These are phyloP conservation scores for Emmonsiellopsis sp. DNA, from an alignment of 2,329 filamentous ascomycete species.

Conservation along the genomic window DNA sequence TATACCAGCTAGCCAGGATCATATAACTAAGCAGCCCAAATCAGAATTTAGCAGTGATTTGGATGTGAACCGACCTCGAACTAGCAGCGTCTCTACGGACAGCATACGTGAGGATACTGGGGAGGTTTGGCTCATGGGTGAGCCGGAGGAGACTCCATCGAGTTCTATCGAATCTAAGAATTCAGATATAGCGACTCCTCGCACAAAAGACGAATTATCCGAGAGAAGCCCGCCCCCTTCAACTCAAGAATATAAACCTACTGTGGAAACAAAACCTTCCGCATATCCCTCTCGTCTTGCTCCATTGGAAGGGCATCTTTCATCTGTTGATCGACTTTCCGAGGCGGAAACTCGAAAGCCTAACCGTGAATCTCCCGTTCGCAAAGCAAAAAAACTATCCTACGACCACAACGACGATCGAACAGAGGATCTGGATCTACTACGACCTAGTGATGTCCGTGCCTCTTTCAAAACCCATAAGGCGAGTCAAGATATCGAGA, in stretches of 20 bases:
- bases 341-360: too few species aligned
- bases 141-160: background rate
- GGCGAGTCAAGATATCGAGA: conserved; percentile 13
- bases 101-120: background rate
- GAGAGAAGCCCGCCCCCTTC: too few species aligned
- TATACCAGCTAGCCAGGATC: too few species aligned
- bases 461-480: conserved; percentile 18
- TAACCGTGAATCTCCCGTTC: too few species aligned
- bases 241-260: too few species aligned
- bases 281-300: too few species aligned
- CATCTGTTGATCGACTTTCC: too few species aligned
- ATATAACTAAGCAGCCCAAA: too few species aligned
- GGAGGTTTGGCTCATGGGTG: conserved; percentile 3
- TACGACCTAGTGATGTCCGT: conserved; percentile 28
- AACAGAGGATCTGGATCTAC: conserved; percentile 22
- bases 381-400: background rate
- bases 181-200: background rate
- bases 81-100: background rate
- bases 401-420: background rate
- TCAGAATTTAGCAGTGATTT: too few species aligned
- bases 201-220: background rate
- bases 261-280: too few species aligned
- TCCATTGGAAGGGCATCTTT: too few species aligned
- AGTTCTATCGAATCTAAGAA: background rate
- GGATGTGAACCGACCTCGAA: background rate